These are phyloP conservation scores for Boletellus emodensis DNA, from an alignment of 768 basidiomycete genomes.

Conservation along the genomic window DNA sequence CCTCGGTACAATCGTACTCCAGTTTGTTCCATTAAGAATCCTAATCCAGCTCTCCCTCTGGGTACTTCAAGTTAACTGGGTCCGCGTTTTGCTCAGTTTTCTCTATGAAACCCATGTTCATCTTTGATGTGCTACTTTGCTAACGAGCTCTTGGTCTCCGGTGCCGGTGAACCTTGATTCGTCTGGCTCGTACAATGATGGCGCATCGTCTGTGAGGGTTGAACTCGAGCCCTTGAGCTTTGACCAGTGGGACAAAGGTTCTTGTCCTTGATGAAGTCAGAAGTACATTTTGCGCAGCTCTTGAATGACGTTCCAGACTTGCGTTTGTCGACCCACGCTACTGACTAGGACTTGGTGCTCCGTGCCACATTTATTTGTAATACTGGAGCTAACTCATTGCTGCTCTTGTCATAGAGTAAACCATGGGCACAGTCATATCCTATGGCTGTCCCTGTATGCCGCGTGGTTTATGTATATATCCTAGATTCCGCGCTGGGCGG, in stretches of 20 bases:
- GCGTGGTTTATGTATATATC: no score
- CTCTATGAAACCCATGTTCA: conserved; percentile 25
- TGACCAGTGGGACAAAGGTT: conserved; percentile 73
- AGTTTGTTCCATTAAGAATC: background rate
- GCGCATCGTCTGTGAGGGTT: no score
- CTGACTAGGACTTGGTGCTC: no score
- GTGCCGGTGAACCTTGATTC: conserved; percentile 64
- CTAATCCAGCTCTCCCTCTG: conserved; percentile 4
- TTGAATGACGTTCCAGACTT: no score
- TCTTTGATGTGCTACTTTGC: conserved; percentile 3
- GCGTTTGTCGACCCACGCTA: no score
- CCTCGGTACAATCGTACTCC: background rate
- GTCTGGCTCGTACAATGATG: no score
- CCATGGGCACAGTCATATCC: no score
- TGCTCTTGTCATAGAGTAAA: background rate
- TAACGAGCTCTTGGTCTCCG: conserved; percentile 49
- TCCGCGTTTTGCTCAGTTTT: conserved; percentile 27
- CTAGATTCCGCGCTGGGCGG: no score
- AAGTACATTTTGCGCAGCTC: conserved; percentile 32
- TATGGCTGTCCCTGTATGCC: no score
- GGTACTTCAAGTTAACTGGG: conserved; percentile 38
- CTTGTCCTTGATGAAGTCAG: conserved; percentile 78
- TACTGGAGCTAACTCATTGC: background rate
- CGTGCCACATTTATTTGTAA: no score
- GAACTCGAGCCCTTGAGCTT: conserved; percentile 50